Base-by-base conservation (phyloP, 352 stramenopile genomes). In the Elongisporangium prolatum region DNA sequence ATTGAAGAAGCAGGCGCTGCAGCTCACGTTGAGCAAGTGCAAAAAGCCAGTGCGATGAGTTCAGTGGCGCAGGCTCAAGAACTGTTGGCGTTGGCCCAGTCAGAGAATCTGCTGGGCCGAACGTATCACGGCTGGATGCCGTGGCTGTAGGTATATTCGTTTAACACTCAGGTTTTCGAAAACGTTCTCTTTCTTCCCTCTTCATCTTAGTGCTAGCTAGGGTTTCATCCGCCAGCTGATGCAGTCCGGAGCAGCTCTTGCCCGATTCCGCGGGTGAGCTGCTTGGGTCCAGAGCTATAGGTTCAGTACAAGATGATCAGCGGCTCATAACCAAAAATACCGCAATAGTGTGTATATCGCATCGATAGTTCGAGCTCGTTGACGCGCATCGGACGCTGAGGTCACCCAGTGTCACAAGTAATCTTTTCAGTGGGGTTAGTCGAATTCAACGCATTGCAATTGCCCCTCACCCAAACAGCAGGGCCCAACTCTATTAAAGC, bases 111-210 rank as follows among this genome's bases (percentile, higher is more conserved):
- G 3, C 69, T 97, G 10, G 83, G 84, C 3, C 78, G 84, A 20
- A 93, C 80, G 2, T 93, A 88, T 52, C 80, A 89, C 52, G 84
- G 81, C 2, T 93, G 84, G 84, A 93, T 89, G 81, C 79, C 84
- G 54, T 91, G 84, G 84, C 69, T 91, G 50, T 90, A 44, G 28
- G 28, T 38, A 17, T 44, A 17, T 17, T 44, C 11, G 34, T 44
- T 44, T 44, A 44, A 16, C 34, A 34, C n/a, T n/a, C n/a, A n/a
- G n/a, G n/a, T n/a, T n/a, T n/a, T n/a, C n/a, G n/a, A 44, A 44
- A 44, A 16, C 34, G 2, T 44, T 44, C 17, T 17, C 34, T 13
- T 17, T 11, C 7, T 11, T 44, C 34, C 17, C 34, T 13, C 34
- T 44, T 44, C 10, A 9, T 13, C 34, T 17, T 44, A 44, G 34